A percentile compares a stretch with the other conserved stretches of the same genome.
Evolutionary conservation across 257 asterid species (phyloP).

Genomic region (Mentha longifolia): DNA sequence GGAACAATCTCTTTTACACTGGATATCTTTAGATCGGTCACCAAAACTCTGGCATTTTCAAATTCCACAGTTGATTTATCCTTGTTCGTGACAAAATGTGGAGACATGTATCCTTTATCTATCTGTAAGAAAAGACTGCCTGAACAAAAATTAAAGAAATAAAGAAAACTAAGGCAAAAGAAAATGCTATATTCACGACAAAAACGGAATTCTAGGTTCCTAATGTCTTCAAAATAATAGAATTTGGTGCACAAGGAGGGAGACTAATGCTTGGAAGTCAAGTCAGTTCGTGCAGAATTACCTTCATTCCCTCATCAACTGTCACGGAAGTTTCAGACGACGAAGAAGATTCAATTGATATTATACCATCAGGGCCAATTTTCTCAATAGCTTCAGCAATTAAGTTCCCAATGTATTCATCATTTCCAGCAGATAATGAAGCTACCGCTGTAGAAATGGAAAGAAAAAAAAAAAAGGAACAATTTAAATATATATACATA

Average conservation of each 20-base stretch:
- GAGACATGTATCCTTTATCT: slow-evolving; percentile 93
- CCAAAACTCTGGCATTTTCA: slow-evolving; percentile 84
- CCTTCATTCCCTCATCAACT: slow-evolving; percentile 99
- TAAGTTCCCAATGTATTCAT: slow-evolving; percentile 72
- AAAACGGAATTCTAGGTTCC: slow-evolving; percentile 3
- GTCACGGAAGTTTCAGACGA: slow-evolving; percentile 73
- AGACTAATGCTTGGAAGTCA: background rate
- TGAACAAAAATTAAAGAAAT: slow-evolving; percentile 71
- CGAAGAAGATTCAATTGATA: slow-evolving; percentile 80
- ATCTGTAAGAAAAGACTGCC: slow-evolving; percentile 94
- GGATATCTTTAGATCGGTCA: slow-evolving; percentile 84
- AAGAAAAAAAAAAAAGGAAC: background rate
- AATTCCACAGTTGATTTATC: slow-evolving; percentile 78
- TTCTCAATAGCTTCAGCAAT: slow-evolving; percentile 85
- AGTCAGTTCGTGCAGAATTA: slow-evolving; percentile 33
- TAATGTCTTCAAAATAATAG: slow-evolving; percentile 2
- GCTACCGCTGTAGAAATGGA: slow-evolving; percentile 72
- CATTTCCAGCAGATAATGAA: slow-evolving; percentile 95
- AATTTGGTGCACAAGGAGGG: slow-evolving; percentile 11
- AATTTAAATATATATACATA: background rate
- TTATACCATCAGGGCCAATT: slow-evolving; percentile 93
- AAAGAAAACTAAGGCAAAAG: slow-evolving; percentile 48
- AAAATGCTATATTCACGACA: slow-evolving; percentile 10
- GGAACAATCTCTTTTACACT: slow-evolving; percentile 72
- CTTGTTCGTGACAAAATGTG: slow-evolving; percentile 80